A percentile compares a stretch with the other conserved stretches of the same genome.
These are phyloP conservation scores for Xylaria acuta DNA, from an alignment of 495 filamentous ascomycete genomes.

Conservation along the genomic window DNA sequence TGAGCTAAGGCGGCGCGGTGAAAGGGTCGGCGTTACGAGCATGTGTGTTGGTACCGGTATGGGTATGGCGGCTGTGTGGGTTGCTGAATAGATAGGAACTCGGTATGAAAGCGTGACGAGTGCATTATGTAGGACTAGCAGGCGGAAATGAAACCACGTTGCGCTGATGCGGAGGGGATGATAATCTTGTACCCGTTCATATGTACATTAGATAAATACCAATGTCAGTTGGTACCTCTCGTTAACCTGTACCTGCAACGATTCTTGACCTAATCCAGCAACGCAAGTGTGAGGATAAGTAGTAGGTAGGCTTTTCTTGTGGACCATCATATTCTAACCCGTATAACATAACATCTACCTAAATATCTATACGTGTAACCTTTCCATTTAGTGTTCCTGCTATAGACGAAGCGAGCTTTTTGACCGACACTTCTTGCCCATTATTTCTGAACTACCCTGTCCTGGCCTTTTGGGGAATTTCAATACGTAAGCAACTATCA, in stretches of 20 bases:
- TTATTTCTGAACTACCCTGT: too few relatives aligned
- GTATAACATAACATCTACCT: not conserved
- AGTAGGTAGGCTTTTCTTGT: not conserved
- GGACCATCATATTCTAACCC: not conserved
- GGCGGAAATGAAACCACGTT: not conserved
- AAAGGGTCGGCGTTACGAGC: constrained; percentile 89
- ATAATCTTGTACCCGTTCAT: not conserved
- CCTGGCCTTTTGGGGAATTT: too few relatives aligned
- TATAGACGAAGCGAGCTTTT: not conserved
- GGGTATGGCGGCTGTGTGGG: constrained; percentile 96
- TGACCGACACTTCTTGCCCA: not conserved
- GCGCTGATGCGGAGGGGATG: not conserved
- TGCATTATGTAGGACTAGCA: constrained; percentile 7
- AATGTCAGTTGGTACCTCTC: not conserved
- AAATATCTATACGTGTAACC: not conserved
- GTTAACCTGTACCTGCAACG: not conserved
- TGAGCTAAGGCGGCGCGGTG: constrained; percentile 79
- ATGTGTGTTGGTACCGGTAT: constrained; percentile 98
- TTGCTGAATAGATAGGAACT: constrained; percentile 68
- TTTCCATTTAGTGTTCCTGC: not conserved
- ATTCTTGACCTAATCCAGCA: not conserved
- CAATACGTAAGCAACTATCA: too few relatives aligned
- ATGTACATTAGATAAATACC: constrained; percentile 3
- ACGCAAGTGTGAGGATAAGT: not conserved
- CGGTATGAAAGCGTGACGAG: not conserved